A percentile compares a stretch with the other conserved stretches of the same genome.
Conservation (phyloP, 495 filamentous ascomycete species). For the Neurospora sp. region DNA sequence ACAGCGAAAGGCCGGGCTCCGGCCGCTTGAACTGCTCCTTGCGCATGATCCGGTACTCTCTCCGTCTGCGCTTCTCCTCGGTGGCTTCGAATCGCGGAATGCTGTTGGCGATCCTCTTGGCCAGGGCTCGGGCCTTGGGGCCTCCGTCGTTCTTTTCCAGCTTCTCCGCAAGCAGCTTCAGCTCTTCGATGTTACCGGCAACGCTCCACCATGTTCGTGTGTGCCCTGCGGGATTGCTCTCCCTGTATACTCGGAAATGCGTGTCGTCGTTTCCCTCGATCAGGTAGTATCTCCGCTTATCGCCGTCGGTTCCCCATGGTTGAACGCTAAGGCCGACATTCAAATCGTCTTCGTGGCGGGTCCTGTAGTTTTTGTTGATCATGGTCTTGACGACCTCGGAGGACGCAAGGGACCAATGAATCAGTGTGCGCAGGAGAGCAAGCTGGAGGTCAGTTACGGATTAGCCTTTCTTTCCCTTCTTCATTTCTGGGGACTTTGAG, state of each 20-base stretch:
- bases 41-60: slow-evolving; percentile 79
- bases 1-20: slow-evolving; percentile 81
- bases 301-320: slow-evolving; percentile 83
- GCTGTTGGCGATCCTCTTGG: slow-evolving; percentile 65
- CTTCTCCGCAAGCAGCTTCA: slow-evolving; percentile 61
- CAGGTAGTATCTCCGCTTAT: slow-evolving; percentile 87
- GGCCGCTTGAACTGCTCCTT: slow-evolving; percentile 84
- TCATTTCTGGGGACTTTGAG: background rate
- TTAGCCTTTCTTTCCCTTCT: background rate
- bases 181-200: slow-evolving; percentile 81
- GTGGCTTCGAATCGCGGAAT: slow-evolving; percentile 92
- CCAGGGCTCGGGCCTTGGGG: slow-evolving; percentile 65
- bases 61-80: slow-evolving; percentile 89
- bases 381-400: slow-evolving; percentile 74
- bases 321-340: slow-evolving; percentile 92
- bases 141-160: slow-evolving; percentile 65
- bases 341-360: slow-evolving; percentile 80
- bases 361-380: slow-evolving; percentile 85
- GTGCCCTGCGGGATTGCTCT: slow-evolving; percentile 74
- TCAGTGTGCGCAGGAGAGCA: slow-evolving; percentile 67
- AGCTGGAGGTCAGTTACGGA: slow-evolving; percentile 43
- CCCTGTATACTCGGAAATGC: slow-evolving; percentile 84
- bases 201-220: slow-evolving; percentile 84
- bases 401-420: slow-evolving; percentile 82
- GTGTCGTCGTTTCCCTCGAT: slow-evolving; percentile 94